phyloP scores from a whole-genome alignment of 768 basidiomycete species.

The Pleurotus tuber-regium region DNA sequence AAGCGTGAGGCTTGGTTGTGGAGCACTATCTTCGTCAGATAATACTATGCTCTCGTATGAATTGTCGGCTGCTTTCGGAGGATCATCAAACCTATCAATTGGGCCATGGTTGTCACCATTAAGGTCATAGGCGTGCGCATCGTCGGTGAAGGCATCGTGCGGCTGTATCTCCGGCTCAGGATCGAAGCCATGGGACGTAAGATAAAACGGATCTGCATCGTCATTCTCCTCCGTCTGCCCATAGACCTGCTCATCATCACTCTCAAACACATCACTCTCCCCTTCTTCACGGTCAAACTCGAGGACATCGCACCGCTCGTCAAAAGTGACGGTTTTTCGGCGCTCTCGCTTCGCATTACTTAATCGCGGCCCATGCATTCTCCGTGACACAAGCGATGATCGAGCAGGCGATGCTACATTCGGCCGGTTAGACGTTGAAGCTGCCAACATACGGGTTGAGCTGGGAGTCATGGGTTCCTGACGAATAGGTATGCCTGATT shows the following conservation, averaged over 20 bases:
- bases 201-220: conserved; percentile 18
- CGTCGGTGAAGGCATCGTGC: conserved; percentile 7
- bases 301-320: conserved; percentile 77
- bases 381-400: conserved; percentile 66
- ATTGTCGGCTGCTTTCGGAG: conserved; percentile 22
- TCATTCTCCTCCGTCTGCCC: conserved; percentile 16
- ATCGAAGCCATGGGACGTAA: background rate
- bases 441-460: conserved; percentile 13
- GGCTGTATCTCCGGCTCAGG: background rate
- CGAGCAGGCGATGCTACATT: conserved; percentile 49
- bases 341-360: conserved; percentile 52
- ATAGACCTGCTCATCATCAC: conserved; percentile 16
- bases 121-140: conserved; percentile 3
- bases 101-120: conserved; percentile 25
- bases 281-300: conserved; percentile 72
- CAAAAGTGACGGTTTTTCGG: conserved; percentile 78
- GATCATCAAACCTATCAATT: conserved; percentile 42
- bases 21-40: conserved; percentile 38
- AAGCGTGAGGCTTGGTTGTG: conserved; percentile 30
- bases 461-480: conserved; percentile 23
- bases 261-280: conserved; percentile 25
- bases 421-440: background rate
- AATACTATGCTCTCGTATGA: conserved; percentile 46
- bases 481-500: conserved; percentile 21
- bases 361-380: conserved; percentile 74